Evolutionary conservation across 1,284 basidiomycete species (phyloP), one percentile per base, ranked within the genome.

Genomic region (Waitea zeae): DNA sequence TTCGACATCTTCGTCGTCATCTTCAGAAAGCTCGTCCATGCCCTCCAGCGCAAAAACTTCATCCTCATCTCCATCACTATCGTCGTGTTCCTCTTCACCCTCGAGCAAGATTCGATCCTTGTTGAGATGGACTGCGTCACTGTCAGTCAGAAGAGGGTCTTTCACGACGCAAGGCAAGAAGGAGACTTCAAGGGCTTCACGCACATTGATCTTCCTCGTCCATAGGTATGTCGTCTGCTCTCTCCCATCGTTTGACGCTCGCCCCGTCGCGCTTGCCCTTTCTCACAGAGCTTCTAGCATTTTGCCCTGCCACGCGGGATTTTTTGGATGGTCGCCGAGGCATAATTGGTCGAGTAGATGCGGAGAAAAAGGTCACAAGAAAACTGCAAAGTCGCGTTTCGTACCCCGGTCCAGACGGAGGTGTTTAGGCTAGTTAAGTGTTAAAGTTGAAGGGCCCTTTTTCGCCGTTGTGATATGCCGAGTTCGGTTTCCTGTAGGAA

Each of bases 21-120:
- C 27, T 4, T 57, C 57, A 29, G 46, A 50, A 20, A 47, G 44
- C 33, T 50, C 48, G 0, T 44, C 45, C 22, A 77, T 47, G 20
- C 65, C 67, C 39, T 66, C 65, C 42, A 74, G 53, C 11, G 67
- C 69, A 48, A 87, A 79, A 4, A 87, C 80, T 49, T 82, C 78
- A 31, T 88, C 79, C 20, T 79, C 78, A 15, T 62, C 57, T 30
- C 59, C 63, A 13, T 55, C 53, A 24, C 61, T 62, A 34, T 58
- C 58, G 13, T 56, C 59, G 24, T 49, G 46, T 13, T 41, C 47
- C 13, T 54, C 50, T 24, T 61, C 59, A 9, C 66, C 71, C 34
- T 83, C 73, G 5, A 93, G 61, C 9, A 84, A 61, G 39, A 93
- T 82, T 49, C 73, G 70, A 49, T 95, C 88, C 36, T 73, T 66